Evolutionary conservation across 805 yeast species (phyloP).

Genomic region (Pichia gijzeniarum): DNA sequence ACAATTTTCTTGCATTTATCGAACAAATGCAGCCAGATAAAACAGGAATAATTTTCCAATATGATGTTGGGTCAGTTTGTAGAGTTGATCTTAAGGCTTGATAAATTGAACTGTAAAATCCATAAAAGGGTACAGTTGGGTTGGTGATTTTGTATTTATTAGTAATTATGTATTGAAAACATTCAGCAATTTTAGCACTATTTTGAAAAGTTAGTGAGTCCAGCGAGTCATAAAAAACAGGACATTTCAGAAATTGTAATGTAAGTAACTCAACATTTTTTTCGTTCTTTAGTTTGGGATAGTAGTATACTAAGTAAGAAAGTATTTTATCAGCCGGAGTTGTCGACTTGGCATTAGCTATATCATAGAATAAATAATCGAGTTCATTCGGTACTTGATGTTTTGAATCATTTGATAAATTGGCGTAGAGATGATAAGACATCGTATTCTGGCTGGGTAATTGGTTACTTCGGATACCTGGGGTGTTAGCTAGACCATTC

Average conservation of each 20-base stretch:
- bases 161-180: slow-evolving; percentile 39
- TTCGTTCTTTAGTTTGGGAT: slow-evolving; percentile 43
- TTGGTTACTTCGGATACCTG: slow-evolving; percentile 24
- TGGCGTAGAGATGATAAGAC: not conserved
- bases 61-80: slow-evolving; percentile 12
- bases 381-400: slow-evolving; percentile 33
- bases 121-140: slow-evolving; percentile 41
- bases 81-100: slow-evolving; percentile 1
- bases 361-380: slow-evolving; percentile 40
- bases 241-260: slow-evolving; percentile 39
- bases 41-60: slow-evolving; percentile 45
- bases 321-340: slow-evolving; percentile 27
- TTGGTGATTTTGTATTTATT: slow-evolving; percentile 41
- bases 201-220: slow-evolving; percentile 26
- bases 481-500: slow-evolving; percentile 4
- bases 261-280: slow-evolving; percentile 40
- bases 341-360: slow-evolving; percentile 34
- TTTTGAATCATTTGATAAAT: not conserved
- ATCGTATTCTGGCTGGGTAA: no score
- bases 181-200: slow-evolving; percentile 39
- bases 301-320: slow-evolving; percentile 44
- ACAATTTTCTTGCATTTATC: slow-evolving; percentile 20
- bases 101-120: slow-evolving; percentile 31
- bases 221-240: slow-evolving; percentile 28
- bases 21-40: slow-evolving; percentile 40